Evolutionary conservation across 2,329 filamentous ascomycete species (phyloP).

Genomic region (Lanzia echinophila): DNA sequence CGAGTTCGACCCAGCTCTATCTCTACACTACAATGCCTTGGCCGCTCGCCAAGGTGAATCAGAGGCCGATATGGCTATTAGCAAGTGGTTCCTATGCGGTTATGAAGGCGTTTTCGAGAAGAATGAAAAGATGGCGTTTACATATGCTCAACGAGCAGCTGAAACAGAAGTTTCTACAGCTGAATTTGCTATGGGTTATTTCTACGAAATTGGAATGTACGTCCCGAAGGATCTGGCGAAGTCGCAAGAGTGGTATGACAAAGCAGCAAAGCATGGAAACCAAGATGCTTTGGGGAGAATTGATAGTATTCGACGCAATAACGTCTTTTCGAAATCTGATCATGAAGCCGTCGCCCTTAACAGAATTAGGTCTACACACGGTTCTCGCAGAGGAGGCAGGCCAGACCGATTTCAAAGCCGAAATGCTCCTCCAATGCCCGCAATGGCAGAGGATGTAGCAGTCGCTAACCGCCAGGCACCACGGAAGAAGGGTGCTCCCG

Average conservation of each 20-base stretch:
- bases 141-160: constrained; percentile 83
- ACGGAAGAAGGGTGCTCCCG: constrained; percentile 8
- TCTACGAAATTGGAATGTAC: constrained; percentile 92
- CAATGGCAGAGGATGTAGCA: constrained; percentile 24
- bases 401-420: constrained; percentile 53
- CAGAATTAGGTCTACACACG: constrained; percentile 76
- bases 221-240: constrained; percentile 76
- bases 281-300: constrained; percentile 78
- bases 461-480: constrained; percentile 8
- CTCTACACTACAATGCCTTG: constrained; percentile 90
- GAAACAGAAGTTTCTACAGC: constrained; percentile 76
- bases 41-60: constrained; percentile 87
- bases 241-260: constrained; percentile 82
- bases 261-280: constrained; percentile 85
- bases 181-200: constrained; percentile 96
- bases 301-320: constrained; percentile 75
- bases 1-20: constrained; percentile 88
- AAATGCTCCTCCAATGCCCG: constrained; percentile 23
- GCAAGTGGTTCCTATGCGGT: constrained; percentile 97
- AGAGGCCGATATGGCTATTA: constrained; percentile 92
- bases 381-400: constrained; percentile 56
- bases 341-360: constrained; percentile 88
- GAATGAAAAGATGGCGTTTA: constrained; percentile 90
- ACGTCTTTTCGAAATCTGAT: constrained; percentile 80
- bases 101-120: constrained; percentile 89